Percentiles rank a stretch among this genome's conserved stretches.
These are phyloP conservation scores for Pezicula rhizophila DNA, from an alignment of 2,329 filamentous ascomycete genomes.

Conservation along the genomic window DNA sequence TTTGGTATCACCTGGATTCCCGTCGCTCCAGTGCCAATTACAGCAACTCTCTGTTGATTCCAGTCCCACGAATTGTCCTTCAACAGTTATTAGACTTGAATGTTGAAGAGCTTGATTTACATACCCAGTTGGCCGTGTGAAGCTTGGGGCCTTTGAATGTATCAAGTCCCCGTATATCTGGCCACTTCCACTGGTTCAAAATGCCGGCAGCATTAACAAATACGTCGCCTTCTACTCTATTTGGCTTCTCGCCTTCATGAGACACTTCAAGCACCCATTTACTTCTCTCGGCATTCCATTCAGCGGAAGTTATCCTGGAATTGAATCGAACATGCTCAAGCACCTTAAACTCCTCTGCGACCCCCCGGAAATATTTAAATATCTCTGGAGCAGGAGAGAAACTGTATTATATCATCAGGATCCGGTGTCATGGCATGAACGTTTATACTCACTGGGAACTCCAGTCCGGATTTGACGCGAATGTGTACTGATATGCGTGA, in stretches of 20 bases:
- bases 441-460: not conserved
- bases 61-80: slow-evolving; percentile 40
- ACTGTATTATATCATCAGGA: not conserved
- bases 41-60: slow-evolving; percentile 38
- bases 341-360: not conserved
- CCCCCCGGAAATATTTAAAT: not conserved
- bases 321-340: not conserved
- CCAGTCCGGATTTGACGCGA: not conserved
- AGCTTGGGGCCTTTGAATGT: slow-evolving; percentile 46
- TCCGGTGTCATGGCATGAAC: no score
- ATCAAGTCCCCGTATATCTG: slow-evolving; percentile 31
- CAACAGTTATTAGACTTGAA: no score
- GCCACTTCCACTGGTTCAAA: not conserved
- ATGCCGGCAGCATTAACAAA: not conserved
- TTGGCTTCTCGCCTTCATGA: not conserved
- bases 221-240: not conserved
- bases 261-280: not conserved
- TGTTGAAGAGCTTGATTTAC: not conserved
- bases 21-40: slow-evolving; percentile 53
- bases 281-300: not conserved
- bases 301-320: not conserved
- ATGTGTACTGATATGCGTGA: not conserved
- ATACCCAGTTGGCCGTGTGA: slow-evolving; percentile 47
- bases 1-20: slow-evolving; percentile 46
- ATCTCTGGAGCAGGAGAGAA: not conserved